Base-by-base conservation (phyloP, 176 grass and related monocot species). In the Eragrostis nindensis region DNA sequence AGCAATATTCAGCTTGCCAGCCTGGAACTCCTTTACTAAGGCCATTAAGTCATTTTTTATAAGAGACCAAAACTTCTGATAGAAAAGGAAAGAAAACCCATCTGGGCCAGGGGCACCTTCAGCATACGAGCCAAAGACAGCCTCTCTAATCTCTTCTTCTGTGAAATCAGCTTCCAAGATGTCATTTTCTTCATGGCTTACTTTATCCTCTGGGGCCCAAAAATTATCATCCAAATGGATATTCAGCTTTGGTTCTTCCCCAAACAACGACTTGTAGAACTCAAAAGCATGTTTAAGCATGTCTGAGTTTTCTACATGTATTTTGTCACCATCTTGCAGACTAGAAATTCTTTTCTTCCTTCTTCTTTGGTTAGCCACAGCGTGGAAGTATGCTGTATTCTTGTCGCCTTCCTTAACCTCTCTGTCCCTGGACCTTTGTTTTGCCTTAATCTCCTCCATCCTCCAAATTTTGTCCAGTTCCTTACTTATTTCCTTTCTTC, bases 251-350 rank as follows among this genome's bases (percentile, higher is more conserved):
- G 11, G 3, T 11, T 61, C 22, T 1, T 5, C 1, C 1, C 24
- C 57, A 26, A 61, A 61, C 24, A 26, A 25, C 8, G 0, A 11
- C 22, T 5, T 13, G 1, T n/a, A n/a, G n/a, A n/a, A n/a, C n/a
- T n/a, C n/a, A n/a, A n/a, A n/a, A n/a, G n/a, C n/a, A n/a, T n/a
- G 0, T 13, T 4, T 1, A 61, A 14, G n/a, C 57, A 61, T 61
- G 6, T 26, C 22, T 1, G 1, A 0, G 1, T 5, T 61, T 1
- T 61, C n/a, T n/a, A n/a, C n/a, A n/a, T n/a, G n/a, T n/a, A n/a
- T n/a, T n/a, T n/a, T n/a, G n/a, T n/a, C n/a, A n/a, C n/a, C n/a
- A n/a, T n/a, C n/a, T n/a, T n/a, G n/a, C n/a, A n/a, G n/a, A 1
- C 8, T 5, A 2, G 25, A 1, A 11, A 61, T 61, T 1, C 8